Percentiles rank a stretch among this genome's conserved stretches.
phyloP scores from a whole-genome alignment of 2,329 filamentous ascomycete genomes.

The Aspergillus texensis region DNA sequence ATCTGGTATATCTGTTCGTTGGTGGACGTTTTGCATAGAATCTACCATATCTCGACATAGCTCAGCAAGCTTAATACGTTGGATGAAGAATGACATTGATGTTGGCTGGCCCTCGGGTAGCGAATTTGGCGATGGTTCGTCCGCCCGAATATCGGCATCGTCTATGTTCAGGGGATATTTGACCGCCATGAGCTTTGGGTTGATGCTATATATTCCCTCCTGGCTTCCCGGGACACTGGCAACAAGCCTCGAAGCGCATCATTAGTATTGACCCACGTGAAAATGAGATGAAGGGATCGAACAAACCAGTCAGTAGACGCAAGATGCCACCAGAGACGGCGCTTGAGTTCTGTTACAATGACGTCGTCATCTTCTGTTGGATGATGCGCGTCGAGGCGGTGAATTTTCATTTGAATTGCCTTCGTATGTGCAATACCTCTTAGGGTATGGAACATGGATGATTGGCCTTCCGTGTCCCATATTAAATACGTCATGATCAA shows the following conservation, averaged over 20 bases:
- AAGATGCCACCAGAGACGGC: slow-evolving; percentile 6
- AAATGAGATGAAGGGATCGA: not conserved
- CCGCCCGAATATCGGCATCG: not conserved
- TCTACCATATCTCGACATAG: slow-evolving; percentile 2
- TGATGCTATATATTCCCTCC: not conserved
- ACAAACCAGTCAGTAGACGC: slow-evolving; percentile 2
- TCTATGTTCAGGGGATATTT: not conserved
- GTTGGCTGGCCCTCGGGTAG: slow-evolving; percentile 2
- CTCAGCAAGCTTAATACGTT: not conserved
- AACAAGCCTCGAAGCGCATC: not conserved
- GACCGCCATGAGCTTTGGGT: not conserved
- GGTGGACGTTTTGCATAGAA: not conserved
- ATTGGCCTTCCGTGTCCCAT: slow-evolving; percentile 8
- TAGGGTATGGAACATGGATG: not conserved
- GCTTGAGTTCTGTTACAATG: not conserved
- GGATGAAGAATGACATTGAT: slow-evolving; percentile 1
- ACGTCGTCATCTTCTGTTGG: not conserved
- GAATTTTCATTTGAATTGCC: not conserved
- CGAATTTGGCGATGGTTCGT: not conserved
- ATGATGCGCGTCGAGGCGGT: not conserved
- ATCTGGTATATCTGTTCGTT: not conserved
- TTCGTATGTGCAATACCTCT: slow-evolving; percentile 5
- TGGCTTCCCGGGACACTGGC: not conserved
- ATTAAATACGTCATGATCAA: not conserved
- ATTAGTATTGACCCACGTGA: not conserved